Evolutionary conservation across 305 asterid species (phyloP).

Genomic region (Galium porrigens): DNA sequence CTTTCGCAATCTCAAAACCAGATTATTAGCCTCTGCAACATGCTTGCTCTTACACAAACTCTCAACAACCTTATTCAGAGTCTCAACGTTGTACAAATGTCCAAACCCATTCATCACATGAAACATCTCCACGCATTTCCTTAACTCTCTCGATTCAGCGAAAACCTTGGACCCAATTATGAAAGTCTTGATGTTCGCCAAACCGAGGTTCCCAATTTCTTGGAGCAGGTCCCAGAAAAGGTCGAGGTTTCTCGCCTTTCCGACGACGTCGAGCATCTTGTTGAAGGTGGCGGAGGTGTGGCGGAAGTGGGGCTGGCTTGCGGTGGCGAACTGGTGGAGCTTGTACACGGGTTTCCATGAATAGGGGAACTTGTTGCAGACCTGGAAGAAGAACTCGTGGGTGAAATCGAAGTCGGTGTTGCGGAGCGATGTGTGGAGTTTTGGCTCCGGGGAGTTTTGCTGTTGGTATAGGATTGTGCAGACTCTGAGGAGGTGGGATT

Average conservation of each 20-base stretch:
- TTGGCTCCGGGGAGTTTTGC: conserved; percentile 42
- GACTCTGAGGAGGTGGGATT: conserved; percentile 55
- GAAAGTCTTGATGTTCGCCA: conserved; percentile 40
- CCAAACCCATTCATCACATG: conserved; percentile 68
- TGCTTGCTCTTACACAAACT: conserved; percentile 47
- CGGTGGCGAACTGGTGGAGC: conserved; percentile 41
- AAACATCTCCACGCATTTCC: conserved; percentile 67
- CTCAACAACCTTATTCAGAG: conserved; percentile 46
- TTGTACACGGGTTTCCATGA: conserved; percentile 82
- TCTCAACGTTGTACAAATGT: conserved; percentile 39
- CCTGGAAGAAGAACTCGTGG: conserved; percentile 76
- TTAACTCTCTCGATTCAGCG: conserved; percentile 64
- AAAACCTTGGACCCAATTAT: conserved; percentile 41
- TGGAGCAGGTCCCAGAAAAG: conserved; percentile 63
- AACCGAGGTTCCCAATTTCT: conserved; percentile 40
- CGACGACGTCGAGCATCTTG: conserved; percentile 59
- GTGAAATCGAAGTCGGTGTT: conserved; percentile 40
- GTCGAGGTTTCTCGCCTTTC: conserved; percentile 64
- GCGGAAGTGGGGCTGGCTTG: conserved; percentile 36
- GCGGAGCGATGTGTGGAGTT: conserved; percentile 43
- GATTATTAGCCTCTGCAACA: conserved; percentile 54
- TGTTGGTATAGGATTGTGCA: conserved; percentile 86
- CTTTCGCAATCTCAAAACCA: conserved; percentile 48
- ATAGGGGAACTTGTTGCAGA: conserved; percentile 63
- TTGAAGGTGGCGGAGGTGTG: conserved; percentile 64